Conservation (phyloP, 176 grass and related monocot genomes). For the Avena sativa region DNA sequence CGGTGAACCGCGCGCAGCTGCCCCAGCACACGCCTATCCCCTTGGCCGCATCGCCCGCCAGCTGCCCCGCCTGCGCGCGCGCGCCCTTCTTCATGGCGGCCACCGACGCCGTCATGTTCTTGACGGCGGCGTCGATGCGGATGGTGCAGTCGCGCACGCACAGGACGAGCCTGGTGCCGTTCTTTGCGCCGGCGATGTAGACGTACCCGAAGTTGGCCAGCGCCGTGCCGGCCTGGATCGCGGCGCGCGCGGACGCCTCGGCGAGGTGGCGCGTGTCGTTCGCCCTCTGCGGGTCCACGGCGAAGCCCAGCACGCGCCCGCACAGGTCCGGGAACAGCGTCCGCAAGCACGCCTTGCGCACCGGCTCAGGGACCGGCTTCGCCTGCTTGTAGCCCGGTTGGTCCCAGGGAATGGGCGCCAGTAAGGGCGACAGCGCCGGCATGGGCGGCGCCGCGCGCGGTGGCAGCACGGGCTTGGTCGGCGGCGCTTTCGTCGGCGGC, state of each 20-base stretch:
- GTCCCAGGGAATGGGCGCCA: constrained; percentile 2
- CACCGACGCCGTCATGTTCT: constrained; percentile 32
- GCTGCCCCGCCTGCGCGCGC: background rate
- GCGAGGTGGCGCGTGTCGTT: constrained; percentile 20
- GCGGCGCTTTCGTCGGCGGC: background rate
- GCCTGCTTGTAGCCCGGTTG: constrained; percentile 2
- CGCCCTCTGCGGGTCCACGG: constrained; percentile 12
- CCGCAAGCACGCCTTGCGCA: constrained; percentile 7
- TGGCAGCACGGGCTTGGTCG: background rate
- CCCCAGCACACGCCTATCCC: constrained; percentile 27
- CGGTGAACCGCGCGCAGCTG: constrained; percentile 37
- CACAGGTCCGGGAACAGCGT: constrained; percentile 38
- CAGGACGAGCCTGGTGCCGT: constrained; percentile 29
- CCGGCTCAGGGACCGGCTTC: background rate
- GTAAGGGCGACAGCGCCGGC: background rate
- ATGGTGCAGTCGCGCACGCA: constrained; percentile 48
- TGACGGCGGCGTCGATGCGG: constrained; percentile 36
- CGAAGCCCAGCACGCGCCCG: background rate
- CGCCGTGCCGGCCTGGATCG: constrained; percentile 38
- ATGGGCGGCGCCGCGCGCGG: background rate
- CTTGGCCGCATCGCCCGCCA: constrained; percentile 13
- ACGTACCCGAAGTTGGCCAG: constrained; percentile 35
- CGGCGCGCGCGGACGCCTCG: constrained; percentile 21
- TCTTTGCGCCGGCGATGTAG: constrained; percentile 28
- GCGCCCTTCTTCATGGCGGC: constrained; percentile 2